A percentile compares a stretch with the other conserved stretches of the same genome.
Conservation (phyloP, 1,284 basidiomycete species). For the Tylopilus sp. region DNA sequence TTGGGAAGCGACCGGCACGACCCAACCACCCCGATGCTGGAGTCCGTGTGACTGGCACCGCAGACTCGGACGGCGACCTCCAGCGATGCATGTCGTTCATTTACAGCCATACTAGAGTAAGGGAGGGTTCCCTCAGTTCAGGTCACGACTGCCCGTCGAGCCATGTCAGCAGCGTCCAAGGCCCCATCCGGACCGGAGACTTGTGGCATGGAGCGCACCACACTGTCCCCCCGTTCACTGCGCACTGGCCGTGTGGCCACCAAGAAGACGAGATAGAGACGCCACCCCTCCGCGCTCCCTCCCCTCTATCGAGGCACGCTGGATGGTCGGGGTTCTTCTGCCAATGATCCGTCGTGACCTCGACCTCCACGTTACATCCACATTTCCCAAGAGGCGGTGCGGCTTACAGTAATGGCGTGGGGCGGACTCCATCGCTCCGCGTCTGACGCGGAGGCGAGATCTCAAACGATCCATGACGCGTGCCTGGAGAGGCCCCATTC, state of each 20-base stretch:
- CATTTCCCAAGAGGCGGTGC: no score
- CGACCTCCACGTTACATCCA: background rate
- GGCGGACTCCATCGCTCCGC: background rate
- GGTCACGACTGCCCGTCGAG: no score
- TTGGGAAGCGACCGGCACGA: no score
- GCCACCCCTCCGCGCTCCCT: background rate
- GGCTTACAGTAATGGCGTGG: background rate
- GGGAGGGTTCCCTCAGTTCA: background rate
- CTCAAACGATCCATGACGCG: background rate
- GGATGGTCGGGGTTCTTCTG: background rate
- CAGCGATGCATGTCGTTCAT: background rate
- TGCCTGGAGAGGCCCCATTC: conserved; percentile 3
- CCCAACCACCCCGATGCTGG: no score
- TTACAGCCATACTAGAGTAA: background rate
- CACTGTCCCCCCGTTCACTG: background rate
- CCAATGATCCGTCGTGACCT: background rate
- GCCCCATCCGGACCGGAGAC: background rate
- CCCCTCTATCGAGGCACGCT: background rate
- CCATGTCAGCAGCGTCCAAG: no score
- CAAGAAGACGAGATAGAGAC: background rate
- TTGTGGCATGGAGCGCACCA: background rate
- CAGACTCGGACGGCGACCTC: background rate
- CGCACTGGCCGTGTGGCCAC: background rate
- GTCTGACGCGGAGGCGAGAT: no score
- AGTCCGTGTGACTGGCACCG: no score